These are phyloP conservation scores for Entomortierella lignicola DNA, from an alignment of 192 early-diverging fungal species.

Conservation along the genomic window DNA sequence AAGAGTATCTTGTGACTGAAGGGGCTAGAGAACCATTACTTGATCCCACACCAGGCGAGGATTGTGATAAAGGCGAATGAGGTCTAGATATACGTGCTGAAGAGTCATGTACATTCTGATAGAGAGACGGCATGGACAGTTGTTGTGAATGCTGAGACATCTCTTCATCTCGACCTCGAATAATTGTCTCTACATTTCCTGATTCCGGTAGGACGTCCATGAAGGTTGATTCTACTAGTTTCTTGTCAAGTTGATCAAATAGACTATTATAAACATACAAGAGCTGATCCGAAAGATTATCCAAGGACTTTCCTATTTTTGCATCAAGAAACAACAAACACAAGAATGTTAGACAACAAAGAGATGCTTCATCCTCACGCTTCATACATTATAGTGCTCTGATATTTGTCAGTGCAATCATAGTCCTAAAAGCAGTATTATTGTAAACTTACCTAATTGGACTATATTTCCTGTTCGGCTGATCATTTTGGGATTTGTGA, in stretches of 20 bases:
- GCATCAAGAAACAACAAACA: too few species aligned
- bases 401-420: too few species aligned
- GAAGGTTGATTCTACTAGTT: neutral
- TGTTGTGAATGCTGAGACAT: too few species aligned
- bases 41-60: neutral
- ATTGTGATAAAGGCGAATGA: neutral
- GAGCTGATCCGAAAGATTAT: slow-evolving; percentile 30
- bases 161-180: too few species aligned
- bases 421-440: too few species aligned
- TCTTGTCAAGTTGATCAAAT: slow-evolving; percentile 22
- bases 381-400: too few species aligned
- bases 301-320: slow-evolving; percentile 18
- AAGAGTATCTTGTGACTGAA: neutral
- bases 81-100: neutral
- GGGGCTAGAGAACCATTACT: neutral
- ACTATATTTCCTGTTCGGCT: slow-evolving; percentile 35
- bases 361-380: too few species aligned
- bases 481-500: slow-evolving; percentile 19
- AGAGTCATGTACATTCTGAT: neutral
- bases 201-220: neutral
- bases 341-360: neutral
- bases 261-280: slow-evolving; percentile 19
- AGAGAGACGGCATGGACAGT: neutral
- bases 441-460: slow-evolving; percentile 18
- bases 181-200: neutral